Evolutionary conservation across 2,329 filamentous ascomycete genomes (phyloP).

Genomic region (Aureobasidium sp.): DNA sequence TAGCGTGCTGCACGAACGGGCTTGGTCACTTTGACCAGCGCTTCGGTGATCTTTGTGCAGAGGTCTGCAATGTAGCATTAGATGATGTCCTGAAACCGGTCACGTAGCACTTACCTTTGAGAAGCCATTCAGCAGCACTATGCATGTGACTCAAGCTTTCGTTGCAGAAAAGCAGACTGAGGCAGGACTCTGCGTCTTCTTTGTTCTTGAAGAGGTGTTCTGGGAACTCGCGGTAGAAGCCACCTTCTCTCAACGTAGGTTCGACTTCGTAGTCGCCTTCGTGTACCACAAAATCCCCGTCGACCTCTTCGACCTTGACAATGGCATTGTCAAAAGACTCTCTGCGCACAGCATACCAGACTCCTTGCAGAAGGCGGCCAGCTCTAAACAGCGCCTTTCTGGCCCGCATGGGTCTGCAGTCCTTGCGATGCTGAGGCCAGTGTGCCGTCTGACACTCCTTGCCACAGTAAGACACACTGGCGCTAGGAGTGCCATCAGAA

Average conservation of each 20-base stretch:
- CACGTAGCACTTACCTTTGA: not conserved
- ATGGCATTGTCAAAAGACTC: conserved; percentile 7
- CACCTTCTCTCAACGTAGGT: not conserved
- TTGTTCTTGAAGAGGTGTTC: conserved; percentile 13
- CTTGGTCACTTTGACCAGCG: not conserved
- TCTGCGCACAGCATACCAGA: conserved; percentile 17
- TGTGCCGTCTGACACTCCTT: conserved; percentile 16
- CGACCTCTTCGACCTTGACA: not conserved
- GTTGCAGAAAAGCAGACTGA: not conserved
- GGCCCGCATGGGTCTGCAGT: not conserved
- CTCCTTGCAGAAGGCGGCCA: conserved; percentile 18
- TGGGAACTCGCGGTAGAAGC: conserved; percentile 3
- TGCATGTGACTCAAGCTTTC: not conserved
- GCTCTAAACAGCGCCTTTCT: conserved; percentile 20
- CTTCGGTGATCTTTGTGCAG: not conserved
- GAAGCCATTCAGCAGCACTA: not conserved
- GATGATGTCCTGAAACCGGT: not conserved
- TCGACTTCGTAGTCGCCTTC: not conserved
- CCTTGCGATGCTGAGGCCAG: conserved; percentile 12
- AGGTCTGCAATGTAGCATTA: not conserved
- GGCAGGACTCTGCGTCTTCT: not conserved
- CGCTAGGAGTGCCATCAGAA: not conserved
- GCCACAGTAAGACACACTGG: conserved; percentile 15
- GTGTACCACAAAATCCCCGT: conserved; percentile 3
- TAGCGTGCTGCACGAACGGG: not conserved